A percentile compares a stretch with the other conserved stretches of the same genome.
phyloP scores from a whole-genome alignment of 805 yeast genomes.

The Scheffersomyces spartinae region DNA sequence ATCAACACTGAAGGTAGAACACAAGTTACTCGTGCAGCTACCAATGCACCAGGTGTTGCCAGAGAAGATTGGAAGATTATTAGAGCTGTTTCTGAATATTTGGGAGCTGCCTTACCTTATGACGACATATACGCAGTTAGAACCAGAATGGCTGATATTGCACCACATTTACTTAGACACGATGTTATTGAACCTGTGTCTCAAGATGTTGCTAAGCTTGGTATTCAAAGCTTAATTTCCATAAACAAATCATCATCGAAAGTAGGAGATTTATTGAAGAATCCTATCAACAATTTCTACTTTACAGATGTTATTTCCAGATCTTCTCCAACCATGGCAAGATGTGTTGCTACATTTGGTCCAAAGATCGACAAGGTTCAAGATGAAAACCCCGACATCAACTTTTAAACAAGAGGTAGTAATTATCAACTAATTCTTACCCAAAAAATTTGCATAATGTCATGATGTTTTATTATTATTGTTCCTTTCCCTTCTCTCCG shows the following conservation, averaged over 20 bases:
- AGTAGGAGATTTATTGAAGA: constrained; percentile 39
- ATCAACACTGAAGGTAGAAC: constrained; percentile 88
- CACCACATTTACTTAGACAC: constrained; percentile 71
- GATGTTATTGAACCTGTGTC: constrained; percentile 65
- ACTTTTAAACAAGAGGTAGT: constrained; percentile 15
- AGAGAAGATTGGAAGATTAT: constrained; percentile 88
- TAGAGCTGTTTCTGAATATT: constrained; percentile 72
- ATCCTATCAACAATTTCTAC: constrained; percentile 74
- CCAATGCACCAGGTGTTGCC: constrained; percentile 79
- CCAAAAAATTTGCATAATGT: no score
- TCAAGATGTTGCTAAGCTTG: constrained; percentile 42
- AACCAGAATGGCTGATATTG: constrained; percentile 59
- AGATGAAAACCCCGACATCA: constrained; percentile 35
- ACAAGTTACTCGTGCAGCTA: constrained; percentile 77
- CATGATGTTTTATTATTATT: no score
- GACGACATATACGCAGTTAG: constrained; percentile 62
- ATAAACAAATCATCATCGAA: constrained; percentile 25
- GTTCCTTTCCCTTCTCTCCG: no score
- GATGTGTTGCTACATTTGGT: constrained; percentile 65
- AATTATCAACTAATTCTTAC: no score
- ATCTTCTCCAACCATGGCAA: constrained; percentile 85
- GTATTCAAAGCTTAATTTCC: constrained; percentile 35
- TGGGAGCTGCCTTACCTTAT: constrained; percentile 61
- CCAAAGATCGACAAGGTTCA: constrained; percentile 48
- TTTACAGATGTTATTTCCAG: constrained; percentile 82